Evolutionary conservation across 176 grass and related monocot species (phyloP).

Genomic region (Aegilops speltoides): DNA sequence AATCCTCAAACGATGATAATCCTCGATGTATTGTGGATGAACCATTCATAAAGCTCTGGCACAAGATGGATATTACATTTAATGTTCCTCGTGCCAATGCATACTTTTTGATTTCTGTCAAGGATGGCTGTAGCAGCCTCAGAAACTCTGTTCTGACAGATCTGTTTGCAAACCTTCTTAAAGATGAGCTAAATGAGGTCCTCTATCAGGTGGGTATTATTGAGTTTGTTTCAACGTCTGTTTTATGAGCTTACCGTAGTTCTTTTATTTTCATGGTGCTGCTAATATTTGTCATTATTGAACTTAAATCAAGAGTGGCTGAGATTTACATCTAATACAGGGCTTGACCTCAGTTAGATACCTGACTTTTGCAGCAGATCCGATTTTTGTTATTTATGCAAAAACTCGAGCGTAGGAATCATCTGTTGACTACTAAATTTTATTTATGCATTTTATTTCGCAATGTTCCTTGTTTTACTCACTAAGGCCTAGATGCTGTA

Average conservation of each 20-base stretch:
- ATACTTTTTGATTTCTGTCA: constrained; percentile 84
- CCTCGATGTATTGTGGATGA: constrained; percentile 76
- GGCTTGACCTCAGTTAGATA: neutral
- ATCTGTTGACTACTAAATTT: constrained; percentile 10
- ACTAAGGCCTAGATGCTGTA: neutral
- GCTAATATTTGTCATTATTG: neutral
- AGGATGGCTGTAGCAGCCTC: constrained; percentile 69
- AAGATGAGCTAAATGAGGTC: constrained; percentile 94
- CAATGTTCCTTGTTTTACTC: neutral
- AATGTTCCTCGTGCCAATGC: constrained; percentile 89
- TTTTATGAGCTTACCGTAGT: neutral
- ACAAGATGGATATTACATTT: constrained; percentile 88
- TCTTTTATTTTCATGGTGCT: neutral
- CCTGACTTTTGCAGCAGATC: neutral
- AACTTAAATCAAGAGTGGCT: neutral
- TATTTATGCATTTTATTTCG: neutral
- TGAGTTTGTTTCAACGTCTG: neutral
- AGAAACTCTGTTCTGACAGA: constrained; percentile 85
- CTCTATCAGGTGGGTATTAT: constrained; percentile 72
- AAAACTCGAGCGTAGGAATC: neutral
- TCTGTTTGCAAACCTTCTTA: constrained; percentile 85
- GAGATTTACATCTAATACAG: constrained; percentile 4
- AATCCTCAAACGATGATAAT: constrained; percentile 36
- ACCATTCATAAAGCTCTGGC: constrained; percentile 88
- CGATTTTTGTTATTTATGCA: constrained; percentile 5